phyloP scores from a whole-genome alignment of 352 stramenopile genomes.

The Globisporangium solare region DNA sequence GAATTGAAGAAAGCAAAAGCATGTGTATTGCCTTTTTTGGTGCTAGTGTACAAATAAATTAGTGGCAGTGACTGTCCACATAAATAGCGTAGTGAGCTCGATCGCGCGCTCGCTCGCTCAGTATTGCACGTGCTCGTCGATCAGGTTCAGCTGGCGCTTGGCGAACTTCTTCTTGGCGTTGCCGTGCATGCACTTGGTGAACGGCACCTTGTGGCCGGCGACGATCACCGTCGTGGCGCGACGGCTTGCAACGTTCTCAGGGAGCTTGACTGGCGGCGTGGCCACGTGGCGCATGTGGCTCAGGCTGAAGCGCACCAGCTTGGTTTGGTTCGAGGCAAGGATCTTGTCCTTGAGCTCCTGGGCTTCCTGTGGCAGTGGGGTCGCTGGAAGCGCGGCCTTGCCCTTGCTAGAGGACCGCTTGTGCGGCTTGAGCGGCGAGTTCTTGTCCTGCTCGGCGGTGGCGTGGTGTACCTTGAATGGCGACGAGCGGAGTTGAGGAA shows the following conservation, averaged over 20 bases:
- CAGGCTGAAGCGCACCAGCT: constrained; percentile 47
- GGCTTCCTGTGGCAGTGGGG: constrained; percentile 29
- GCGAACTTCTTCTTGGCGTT: constrained; percentile 32
- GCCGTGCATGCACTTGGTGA: constrained; percentile 43
- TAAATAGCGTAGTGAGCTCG: background rate
- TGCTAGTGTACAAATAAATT: too few relatives aligned
- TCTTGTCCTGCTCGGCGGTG: constrained; percentile 1
- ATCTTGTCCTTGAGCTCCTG: constrained; percentile 45
- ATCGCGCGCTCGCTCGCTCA: constrained; percentile 2
- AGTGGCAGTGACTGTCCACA: background rate
- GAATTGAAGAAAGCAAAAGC: too few relatives aligned
- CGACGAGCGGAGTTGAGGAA: constrained; percentile 4
- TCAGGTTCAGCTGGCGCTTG: constrained; percentile 35
- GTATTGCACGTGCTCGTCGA: constrained; percentile 45
- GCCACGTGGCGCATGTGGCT: constrained; percentile 41
- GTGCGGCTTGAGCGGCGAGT: constrained; percentile 3
- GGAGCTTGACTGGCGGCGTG: constrained; percentile 46
- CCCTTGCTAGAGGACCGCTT: constrained; percentile 1
- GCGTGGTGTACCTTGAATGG: constrained; percentile 6
- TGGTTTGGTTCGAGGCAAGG: constrained; percentile 32
- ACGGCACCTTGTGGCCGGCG: constrained; percentile 38
- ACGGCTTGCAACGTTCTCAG: constrained; percentile 26
- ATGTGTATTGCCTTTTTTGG: too few relatives aligned
- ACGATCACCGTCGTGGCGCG: constrained; percentile 33
- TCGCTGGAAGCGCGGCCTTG: background rate